Evolutionary conservation across 164 flowering plant genomes (phyloP), one percentile per base, ranked within the genome.

Genomic region (Tetrastigma voinierianum): DNA sequence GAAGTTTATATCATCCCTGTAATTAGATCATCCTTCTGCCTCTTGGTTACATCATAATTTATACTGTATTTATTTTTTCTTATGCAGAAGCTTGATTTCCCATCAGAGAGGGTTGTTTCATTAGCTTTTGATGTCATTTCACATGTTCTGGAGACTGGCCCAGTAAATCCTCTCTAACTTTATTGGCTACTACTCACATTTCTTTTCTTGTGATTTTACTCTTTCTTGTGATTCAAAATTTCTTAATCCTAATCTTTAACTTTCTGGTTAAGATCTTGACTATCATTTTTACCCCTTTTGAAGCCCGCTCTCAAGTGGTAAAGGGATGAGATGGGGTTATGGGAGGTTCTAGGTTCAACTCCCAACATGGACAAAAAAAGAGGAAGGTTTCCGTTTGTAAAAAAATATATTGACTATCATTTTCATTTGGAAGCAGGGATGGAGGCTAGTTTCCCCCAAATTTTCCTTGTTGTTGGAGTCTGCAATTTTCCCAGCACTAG

Each of bases 401-500:
- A n/a, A n/a, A n/a, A n/a, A n/a, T n/a, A n/a, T 32, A 32, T 32
- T 32, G 40, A 8, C 55, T 23, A 43, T 48, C 19, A 15, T 21
- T 57, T 44, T 74, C 55, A n/a, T 67, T 23, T 64, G 61, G 23
- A 51, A 69, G 61, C 79, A 91, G 97, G 97, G 95, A 66, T 89
- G 97, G 95, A 81, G 90, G 68, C 63, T 85, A 61, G 84, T 89
- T 71, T 89, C 97, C 51, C 89, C 93, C 16, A 87, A 86, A 80
- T 87, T 87, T 75, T 74, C 87, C 15, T 70, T 66, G 45, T 70
- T 89, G 75, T 71, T 91, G 67, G 89, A 85, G 57, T 76, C 84
- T 64, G 90, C 90, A 46, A 85, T 91, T 72, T 89, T 89, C 59
- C 97, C 93, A 14, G 84, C 87, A 57, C 61, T 89, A 62, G 71